Evolutionary conservation across 805 yeast species (phyloP).

Genomic region (Pichia rugopelliculosa): DNA sequence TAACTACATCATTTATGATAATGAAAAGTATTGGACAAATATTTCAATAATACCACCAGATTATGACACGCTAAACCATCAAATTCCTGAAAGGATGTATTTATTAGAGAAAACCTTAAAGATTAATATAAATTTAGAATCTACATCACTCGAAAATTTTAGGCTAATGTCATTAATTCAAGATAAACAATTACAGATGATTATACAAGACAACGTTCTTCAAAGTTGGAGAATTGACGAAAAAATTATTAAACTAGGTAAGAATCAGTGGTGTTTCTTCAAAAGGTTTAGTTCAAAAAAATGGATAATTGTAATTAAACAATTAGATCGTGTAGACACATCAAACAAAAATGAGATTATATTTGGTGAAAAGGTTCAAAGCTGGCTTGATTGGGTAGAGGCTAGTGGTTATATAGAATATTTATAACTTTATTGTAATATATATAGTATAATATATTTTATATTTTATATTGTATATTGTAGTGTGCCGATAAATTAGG

Average conservation of each 20-base stretch:
- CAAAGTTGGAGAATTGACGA: slow-evolving; percentile 9
- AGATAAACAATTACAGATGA: slow-evolving; percentile 4
- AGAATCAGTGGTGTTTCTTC: slow-evolving; percentile 23
- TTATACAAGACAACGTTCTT: neutral
- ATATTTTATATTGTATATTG: neutral
- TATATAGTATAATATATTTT: neutral
- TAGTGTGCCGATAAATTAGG: no score
- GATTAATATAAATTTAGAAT: neutral
- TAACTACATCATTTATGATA: slow-evolving; percentile 20
- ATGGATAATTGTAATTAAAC: slow-evolving; percentile 17
- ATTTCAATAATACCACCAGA: slow-evolving; percentile 23
- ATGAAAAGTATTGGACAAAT: slow-evolving; percentile 19
- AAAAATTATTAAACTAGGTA: slow-evolving; percentile 20
- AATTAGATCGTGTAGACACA: slow-evolving; percentile 10
- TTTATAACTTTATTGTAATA: no score
- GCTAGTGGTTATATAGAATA: slow-evolving; percentile 2
- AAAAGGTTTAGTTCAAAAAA: slow-evolving; percentile 9
- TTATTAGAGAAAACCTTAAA: slow-evolving; percentile 1
- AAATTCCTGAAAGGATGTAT: slow-evolving; percentile 6
- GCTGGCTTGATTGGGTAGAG: slow-evolving; percentile 17
- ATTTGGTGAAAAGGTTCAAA: slow-evolving; percentile 21
- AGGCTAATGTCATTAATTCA: slow-evolving; percentile 4
- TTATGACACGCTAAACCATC: slow-evolving; percentile 2
- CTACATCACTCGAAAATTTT: neutral
- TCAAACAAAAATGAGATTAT: slow-evolving; percentile 10